A percentile compares a stretch with the other conserved stretches of the same genome.
Conservation (phyloP, 192 early-diverging fungal genomes). For the Coemansia sp. region DNA sequence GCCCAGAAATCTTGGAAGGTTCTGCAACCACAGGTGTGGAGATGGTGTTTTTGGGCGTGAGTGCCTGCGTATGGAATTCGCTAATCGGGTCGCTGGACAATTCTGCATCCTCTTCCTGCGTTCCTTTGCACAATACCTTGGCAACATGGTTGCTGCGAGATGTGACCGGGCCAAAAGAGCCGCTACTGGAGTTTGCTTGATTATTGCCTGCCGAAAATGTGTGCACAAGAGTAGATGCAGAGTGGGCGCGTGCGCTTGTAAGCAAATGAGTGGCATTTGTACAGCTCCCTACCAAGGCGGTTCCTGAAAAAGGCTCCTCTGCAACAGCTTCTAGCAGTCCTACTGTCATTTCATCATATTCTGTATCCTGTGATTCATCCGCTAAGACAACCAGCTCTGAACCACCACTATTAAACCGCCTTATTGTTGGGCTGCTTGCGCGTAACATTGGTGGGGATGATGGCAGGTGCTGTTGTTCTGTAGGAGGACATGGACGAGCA, state of each 20-base stretch:
- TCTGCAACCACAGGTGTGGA: neutral
- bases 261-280: neutral
- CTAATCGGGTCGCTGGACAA: slow-evolving; percentile 44
- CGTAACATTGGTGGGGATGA: slow-evolving; percentile 43
- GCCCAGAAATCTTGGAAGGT: neutral
- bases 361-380: slow-evolving; percentile 13
- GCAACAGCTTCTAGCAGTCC: neutral
- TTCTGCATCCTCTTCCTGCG: slow-evolving; percentile 4
- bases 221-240: slow-evolving; percentile 9
- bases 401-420: slow-evolving; percentile 23
- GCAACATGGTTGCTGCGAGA: neutral
- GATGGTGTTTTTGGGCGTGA: slow-evolving; percentile 9
- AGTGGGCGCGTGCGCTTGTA: neutral
- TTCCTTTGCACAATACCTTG: neutral
- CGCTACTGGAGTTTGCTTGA: neutral
- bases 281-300: slow-evolving; percentile 7
- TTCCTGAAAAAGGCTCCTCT: slow-evolving; percentile 4
- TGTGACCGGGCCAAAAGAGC: neutral
- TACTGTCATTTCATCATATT: neutral
- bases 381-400: slow-evolving; percentile 15
- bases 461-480: slow-evolving; percentile 9
- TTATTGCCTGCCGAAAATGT: neutral
- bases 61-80: slow-evolving; percentile 31
- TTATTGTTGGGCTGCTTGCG: slow-evolving; percentile 43
- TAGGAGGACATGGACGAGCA: neutral